Conservation (phyloP, 352 stramenopile genomes). For the Globisporangium rhizosaccharum region DNA sequence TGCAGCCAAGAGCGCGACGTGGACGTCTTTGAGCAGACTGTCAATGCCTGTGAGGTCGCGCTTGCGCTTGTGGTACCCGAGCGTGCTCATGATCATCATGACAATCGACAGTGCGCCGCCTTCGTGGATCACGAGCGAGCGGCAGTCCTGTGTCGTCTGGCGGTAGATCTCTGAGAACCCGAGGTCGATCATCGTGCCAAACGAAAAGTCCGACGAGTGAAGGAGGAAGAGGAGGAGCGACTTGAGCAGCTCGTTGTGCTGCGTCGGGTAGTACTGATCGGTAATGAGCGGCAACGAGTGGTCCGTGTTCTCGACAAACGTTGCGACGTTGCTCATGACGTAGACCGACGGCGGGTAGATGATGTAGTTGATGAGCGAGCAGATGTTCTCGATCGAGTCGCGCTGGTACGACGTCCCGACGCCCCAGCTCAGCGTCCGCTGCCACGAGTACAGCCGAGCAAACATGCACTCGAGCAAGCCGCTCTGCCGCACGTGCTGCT, state of each 20-base stretch:
- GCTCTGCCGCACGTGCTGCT: constrained; percentile 60
- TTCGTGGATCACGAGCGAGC: constrained; percentile 60
- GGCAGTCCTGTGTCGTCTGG: constrained; percentile 55
- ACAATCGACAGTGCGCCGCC: constrained; percentile 78
- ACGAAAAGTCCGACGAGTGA: constrained; percentile 57
- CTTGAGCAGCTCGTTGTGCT: constrained; percentile 81
- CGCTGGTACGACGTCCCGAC: constrained; percentile 80
- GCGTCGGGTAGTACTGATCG: constrained; percentile 67
- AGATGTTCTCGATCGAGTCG: constrained; percentile 87
- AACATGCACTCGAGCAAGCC: constrained; percentile 75
- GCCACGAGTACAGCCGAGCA: constrained; percentile 73
- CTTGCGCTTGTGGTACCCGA: constrained; percentile 83
- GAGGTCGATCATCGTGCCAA: constrained; percentile 71
- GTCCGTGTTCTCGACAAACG: constrained; percentile 84
- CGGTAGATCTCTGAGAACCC: constrained; percentile 75
- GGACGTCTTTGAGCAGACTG: constrained; percentile 39
- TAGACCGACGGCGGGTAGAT: constrained; percentile 83
- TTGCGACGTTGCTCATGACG: constrained; percentile 78
- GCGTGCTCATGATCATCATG: constrained; percentile 82
- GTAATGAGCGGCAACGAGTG: constrained; percentile 78
- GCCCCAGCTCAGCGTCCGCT: constrained; percentile 78
- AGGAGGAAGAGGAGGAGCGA: constrained; percentile 68
- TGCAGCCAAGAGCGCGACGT: constrained; percentile 37
- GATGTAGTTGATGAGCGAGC: constrained; percentile 80
- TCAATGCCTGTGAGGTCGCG: constrained; percentile 75